Evolutionary conservation across 2,329 filamentous ascomycete genomes (phyloP), one percentile per base, ranked within the genome.

Genomic region (Nemania diffusa): DNA sequence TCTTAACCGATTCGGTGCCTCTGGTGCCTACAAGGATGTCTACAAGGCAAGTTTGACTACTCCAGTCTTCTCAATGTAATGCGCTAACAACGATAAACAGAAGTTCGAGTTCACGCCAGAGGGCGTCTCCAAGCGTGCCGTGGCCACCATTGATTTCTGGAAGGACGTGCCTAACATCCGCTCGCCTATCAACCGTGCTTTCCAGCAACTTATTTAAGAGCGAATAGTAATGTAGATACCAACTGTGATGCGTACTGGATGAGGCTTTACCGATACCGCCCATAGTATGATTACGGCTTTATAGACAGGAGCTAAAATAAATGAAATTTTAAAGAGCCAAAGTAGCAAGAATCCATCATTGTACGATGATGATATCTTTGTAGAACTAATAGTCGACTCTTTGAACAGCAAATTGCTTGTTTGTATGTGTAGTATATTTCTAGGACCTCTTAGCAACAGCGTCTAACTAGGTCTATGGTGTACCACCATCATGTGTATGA

Each of bases 61-160:
- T 24, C 34, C 9, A 29, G 48, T 50, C 50, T 42, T 44, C 62
- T 17, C 57, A 71, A 67, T 74, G 59, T 50, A 66, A 32, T 20
- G 9, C 48, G 24, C 79, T 85, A 79, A 85, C 79, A 76, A 75
- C 57, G 26, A 64, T 58, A 78, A 62, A 76, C 77, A 97, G 92
- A 98, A 97, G 89, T 99, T 99, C 84, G 96, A 98, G 84, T 98
- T 99, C 87, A 99, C 95, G 57, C 92, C 96, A 61, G 95, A 97
- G 84, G 96, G 96, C 73, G 92, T 99, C 80, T 87, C 92, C 84
- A 97, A 98, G 92, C 94, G 96, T 77, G 96, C 95, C 69, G 82
- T 93, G 71, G 91, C 92, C 75, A 99, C 96, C 72, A 85, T 98
- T 78, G 90, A 98, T 80, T 99, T 97, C 90, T 99, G 94, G 91